These are phyloP conservation scores for Yamadazyma ubonensis DNA, from an alignment of 805 yeast species.

Conservation along the genomic window DNA sequence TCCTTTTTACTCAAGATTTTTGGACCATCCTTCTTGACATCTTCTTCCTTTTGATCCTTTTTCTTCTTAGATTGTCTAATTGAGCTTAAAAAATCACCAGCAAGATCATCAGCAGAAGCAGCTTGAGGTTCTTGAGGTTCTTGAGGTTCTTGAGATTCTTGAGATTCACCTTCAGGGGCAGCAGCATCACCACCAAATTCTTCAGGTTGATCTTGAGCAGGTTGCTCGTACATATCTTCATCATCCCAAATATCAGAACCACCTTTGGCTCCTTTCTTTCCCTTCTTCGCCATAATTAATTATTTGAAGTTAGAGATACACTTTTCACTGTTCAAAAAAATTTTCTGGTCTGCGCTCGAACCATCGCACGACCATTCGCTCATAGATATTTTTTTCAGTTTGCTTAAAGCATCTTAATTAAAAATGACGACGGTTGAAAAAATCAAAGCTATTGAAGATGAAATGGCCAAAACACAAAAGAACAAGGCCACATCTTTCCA, in stretches of 20 bases:
- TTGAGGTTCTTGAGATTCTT: slow-evolving; percentile 29
- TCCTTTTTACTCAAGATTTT: slow-evolving; percentile 88
- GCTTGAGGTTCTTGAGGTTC: slow-evolving; percentile 19
- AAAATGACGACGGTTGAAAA: slow-evolving; percentile 51
- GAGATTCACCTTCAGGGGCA: slow-evolving; percentile 34
- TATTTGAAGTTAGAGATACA: neutral
- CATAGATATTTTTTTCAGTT: slow-evolving; percentile 3
- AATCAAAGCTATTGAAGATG: slow-evolving; percentile 89
- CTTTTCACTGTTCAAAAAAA: slow-evolving; percentile 4
- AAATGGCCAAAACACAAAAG: slow-evolving; percentile 97
- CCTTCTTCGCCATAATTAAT: slow-evolving; percentile 51
- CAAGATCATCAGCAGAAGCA: slow-evolving; percentile 27
- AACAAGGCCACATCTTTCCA: slow-evolving; percentile 97
- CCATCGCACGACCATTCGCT: slow-evolving; percentile 8
- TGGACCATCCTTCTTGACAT: slow-evolving; percentile 57
- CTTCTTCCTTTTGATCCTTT: slow-evolving; percentile 56
- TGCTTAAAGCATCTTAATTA: neutral
- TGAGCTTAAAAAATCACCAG: slow-evolving; percentile 78
- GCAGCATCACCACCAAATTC: slow-evolving; percentile 6
- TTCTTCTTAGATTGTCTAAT: slow-evolving; percentile 77
- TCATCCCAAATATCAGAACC: slow-evolving; percentile 76
- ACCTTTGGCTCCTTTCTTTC: slow-evolving; percentile 57
- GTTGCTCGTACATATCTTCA: slow-evolving; percentile 44
- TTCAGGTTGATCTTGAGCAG: slow-evolving; percentile 6
- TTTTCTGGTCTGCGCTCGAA: slow-evolving; percentile 7